Percentiles rank a stretch among this genome's conserved stretches.
Evolutionary conservation across 2,329 filamentous ascomycete species (phyloP).

Genomic region (Arthroderma sp.): DNA sequence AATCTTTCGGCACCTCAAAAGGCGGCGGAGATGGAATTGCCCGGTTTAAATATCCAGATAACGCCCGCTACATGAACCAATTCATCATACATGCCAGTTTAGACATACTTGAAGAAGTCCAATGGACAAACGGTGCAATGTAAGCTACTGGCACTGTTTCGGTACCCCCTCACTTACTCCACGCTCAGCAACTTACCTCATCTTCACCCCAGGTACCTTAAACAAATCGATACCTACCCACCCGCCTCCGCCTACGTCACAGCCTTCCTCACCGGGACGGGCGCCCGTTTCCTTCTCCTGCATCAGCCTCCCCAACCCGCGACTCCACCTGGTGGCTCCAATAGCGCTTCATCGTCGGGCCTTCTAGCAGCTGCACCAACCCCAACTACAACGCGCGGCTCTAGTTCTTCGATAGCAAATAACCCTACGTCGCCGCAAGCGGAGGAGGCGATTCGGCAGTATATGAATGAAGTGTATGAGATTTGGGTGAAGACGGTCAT

Average conservation of each 20-base stretch:
- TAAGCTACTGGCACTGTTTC: conserved; percentile 30
- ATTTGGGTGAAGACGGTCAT: conserved; percentile 94
- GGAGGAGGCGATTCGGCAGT: conserved; percentile 88
- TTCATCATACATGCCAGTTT: conserved; percentile 91
- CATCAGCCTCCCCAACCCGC: conserved; percentile 56
- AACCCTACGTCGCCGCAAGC: conserved; percentile 83
- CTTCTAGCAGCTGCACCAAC: conserved; percentile 8
- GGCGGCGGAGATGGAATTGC: conserved; percentile 86
- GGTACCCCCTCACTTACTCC: not conserved
- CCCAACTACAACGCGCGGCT: conserved; percentile 28
- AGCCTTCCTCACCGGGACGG: conserved; percentile 83
- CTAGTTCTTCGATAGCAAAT: conserved; percentile 58
- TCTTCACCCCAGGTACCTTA: conserved; percentile 59
- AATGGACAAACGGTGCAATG: conserved; percentile 82
- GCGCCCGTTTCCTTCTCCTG: conserved; percentile 86
- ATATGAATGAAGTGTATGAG: conserved; percentile 92
- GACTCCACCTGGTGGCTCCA: conserved; percentile 15
- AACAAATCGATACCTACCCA: conserved; percentile 91
- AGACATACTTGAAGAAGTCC: conserved; percentile 90
- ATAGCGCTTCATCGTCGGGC: conserved; percentile 8
- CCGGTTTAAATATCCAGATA: conserved; percentile 77
- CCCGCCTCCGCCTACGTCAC: conserved; percentile 73
- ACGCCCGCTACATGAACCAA: conserved; percentile 87
- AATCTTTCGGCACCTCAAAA: conserved; percentile 94
- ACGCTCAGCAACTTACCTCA: conserved; percentile 5